Evolutionary conservation across 2,329 filamentous ascomycete genomes (phyloP), one percentile per base, ranked within the genome.

Genomic region (Ascomycota sp.): DNA sequence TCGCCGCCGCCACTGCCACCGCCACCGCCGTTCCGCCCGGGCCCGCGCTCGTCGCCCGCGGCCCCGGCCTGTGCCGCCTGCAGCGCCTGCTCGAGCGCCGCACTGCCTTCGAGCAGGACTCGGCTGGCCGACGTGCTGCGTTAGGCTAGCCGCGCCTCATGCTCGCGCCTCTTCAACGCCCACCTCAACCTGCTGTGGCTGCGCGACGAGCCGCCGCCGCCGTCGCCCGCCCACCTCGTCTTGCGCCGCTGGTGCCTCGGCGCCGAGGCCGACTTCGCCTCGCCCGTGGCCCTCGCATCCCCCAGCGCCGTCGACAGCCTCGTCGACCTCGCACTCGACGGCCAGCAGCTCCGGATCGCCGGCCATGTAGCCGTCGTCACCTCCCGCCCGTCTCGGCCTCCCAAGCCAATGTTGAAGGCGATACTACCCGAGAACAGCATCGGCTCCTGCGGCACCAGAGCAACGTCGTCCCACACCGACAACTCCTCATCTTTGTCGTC

Each of bases 261-360:
- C 10, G 15, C 12, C 7, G 9, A 7, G 4, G 13, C 26, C 3
- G 26, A 28, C 7, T 28, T 10, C 11, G 9, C 12, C 15, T 4
- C 7, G 10, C 10, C 3, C 15, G 15, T n/a, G 15, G n/a, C 26
- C 19, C 4, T 4, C 5, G n/a, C 2, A 2, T 5, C 6, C 26
- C 26, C 19, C 15, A 28, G 26, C 26, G 26, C 26, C 15, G 26
- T 28, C 15, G 26, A 28, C 8, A 19, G n/a, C 26, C 26, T 28
- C 3, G 26, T 20, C 26, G 7, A n/a, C 26, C n/a, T n/a, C n/a
- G n/a, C n/a, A n/a, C n/a, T n/a, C 76, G 42, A 76, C 75, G 23
- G 74, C 74, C 11, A 75, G 51, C 33, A 62, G 61, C 43, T 74
- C 79, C 0, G 75, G 75, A 31, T 68, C 64, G 36, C 73, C 60